Base-by-base conservation (phyloP, 129 eudicot genomes). In the Chrysanthemum seticuspe region DNA sequence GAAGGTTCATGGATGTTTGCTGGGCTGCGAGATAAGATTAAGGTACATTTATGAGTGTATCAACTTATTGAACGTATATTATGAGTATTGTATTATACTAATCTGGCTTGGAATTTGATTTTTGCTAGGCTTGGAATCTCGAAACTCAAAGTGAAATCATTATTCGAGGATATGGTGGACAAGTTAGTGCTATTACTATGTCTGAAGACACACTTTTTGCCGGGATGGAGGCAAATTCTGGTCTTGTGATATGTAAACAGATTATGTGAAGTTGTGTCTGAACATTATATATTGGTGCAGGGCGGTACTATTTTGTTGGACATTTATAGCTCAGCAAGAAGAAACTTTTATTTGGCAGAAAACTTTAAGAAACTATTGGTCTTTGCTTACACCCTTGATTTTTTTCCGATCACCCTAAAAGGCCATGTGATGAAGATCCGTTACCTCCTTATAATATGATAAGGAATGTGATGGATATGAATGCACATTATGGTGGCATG, bases 371-470 rank as follows among this genome's bases (percentile, higher is more conserved):
- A 29, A 29, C 34, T 29, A 29, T 0, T 29, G 34, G 34, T 29
- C 34, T 29, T 29, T 29, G 34, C 34, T 29, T 29, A 29, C 34
- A 29, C 34, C 34, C 34, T 29, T 29, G 34, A 29, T 23, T 29
- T 29, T 29, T 29, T 29, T 29, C 34, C 4, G 34, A 29, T 29
- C 34, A 29, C 34, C 34, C 34, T 29, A 29, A 29, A 29, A 29
- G 34, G 34, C 34, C 34, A 29, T 1, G 34, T 29, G 34, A 29
- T 29, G 97, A 91, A 83, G 97, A 91, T 72, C 97, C 97, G 14
- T 75, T 87, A 74, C 96, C 97, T 78, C 97, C 97, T 65, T 88
- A 86, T 84, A 91, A 91, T 74, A 88, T 91, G 97, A 73, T 88
- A 34, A 85, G 97, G 34, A 29, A 29, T 29, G 34, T 29, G 34